Conservation (phyloP, 169 alveolate genomes). For the Eimeria sp. region DNA sequence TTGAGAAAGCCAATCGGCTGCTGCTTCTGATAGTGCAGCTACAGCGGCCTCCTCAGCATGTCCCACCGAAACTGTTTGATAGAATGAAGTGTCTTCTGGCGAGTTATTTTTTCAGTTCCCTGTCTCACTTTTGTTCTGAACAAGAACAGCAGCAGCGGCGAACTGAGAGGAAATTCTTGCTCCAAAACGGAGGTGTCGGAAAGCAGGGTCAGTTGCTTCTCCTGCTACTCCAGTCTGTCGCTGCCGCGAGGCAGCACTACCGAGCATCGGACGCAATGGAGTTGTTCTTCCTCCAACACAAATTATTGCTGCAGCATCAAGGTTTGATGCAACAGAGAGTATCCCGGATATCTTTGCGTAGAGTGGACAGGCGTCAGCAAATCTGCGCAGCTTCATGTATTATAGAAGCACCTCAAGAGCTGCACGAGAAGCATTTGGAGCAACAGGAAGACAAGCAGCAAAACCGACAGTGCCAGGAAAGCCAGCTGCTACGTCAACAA, state of each 20-base stretch:
- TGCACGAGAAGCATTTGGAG: background rate
- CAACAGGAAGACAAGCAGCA: conserved; percentile 16
- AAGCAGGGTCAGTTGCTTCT: conserved; percentile 23
- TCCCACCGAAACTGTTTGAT: background rate
- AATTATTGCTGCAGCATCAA: conserved; percentile 27
- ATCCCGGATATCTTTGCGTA: background rate
- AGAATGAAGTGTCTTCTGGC: conserved; percentile 37
- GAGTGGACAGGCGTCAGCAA: conserved; percentile 27
- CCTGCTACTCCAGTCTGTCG: conserved; percentile 53
- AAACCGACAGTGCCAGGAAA: background rate
- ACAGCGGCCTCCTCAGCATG: conserved; percentile 31
- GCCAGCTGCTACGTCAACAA: background rate
- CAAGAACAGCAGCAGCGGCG: background rate
- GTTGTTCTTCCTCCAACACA: conserved; percentile 16
- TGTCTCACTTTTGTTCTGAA: background rate
- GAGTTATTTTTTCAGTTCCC: background rate
- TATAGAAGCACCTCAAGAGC: conserved; percentile 24
- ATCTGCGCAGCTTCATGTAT: background rate
- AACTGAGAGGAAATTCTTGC: background rate
- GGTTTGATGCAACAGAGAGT: background rate
- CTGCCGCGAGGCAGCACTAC: conserved; percentile 55
- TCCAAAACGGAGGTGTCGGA: background rate
- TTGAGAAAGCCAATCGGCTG: conserved; percentile 52
- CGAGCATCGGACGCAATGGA: conserved; percentile 20
- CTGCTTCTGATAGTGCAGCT: conserved; percentile 41